Evolutionary conservation across 1,284 basidiomycete species (phyloP).

Genomic region (Melampsora larici-populina): DNA sequence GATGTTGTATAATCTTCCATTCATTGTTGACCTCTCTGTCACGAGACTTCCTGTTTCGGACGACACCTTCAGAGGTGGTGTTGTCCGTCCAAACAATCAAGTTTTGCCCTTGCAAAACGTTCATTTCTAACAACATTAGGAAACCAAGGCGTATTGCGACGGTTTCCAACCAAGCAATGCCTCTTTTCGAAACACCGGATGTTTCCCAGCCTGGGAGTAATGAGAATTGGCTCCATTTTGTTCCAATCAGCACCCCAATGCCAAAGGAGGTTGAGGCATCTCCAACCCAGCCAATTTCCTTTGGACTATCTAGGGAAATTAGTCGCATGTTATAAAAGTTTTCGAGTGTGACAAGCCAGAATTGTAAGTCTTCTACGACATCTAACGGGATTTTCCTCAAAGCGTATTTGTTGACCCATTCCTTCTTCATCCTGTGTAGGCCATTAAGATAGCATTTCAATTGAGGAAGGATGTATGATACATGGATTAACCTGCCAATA

Average conservation of each 20-base stretch:
- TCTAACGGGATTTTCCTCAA: not conserved
- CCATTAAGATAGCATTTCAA: not conserved
- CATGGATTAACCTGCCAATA: not conserved
- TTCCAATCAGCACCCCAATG: not conserved
- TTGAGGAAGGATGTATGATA: not conserved
- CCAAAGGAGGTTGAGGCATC: conserved; percentile 12
- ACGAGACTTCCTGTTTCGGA: conserved; percentile 9
- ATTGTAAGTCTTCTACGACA: not conserved
- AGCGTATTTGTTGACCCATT: not conserved
- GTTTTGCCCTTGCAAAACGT: too few relatives aligned
- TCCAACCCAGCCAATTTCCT: conserved; percentile 2
- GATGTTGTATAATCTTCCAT: conserved; percentile 5
- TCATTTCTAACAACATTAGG: too few relatives aligned
- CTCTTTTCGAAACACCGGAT: not conserved
- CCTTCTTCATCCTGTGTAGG: too few relatives aligned
- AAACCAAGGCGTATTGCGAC: too few relatives aligned
- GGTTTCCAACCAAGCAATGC: too few relatives aligned
- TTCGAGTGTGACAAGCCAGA: not conserved
- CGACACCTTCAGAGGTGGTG: too few relatives aligned
- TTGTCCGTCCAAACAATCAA: too few relatives aligned
- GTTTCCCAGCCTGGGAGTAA: not conserved
- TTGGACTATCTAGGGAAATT: not conserved
- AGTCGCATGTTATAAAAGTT: conserved; percentile 3
- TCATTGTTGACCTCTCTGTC: not conserved
- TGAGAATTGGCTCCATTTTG: not conserved